Conservation (phyloP, 176 grass and related monocot genomes). For the Aegilops tauschii region DNA sequence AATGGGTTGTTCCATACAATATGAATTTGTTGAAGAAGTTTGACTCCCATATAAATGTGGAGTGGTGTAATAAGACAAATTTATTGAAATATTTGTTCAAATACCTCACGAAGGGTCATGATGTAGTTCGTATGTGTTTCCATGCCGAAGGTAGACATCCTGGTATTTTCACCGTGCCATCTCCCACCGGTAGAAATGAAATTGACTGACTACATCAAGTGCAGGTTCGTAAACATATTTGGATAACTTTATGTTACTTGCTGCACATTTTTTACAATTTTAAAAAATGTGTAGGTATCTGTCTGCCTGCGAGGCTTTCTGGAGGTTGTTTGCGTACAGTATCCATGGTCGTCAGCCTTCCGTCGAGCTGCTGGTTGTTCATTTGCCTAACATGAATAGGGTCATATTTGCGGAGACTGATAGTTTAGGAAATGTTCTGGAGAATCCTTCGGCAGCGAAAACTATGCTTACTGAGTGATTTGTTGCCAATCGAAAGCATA, state of each 20-base stretch:
- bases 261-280: too few species aligned
- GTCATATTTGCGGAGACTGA: too few species aligned
- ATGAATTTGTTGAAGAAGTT: neutral
- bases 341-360: neutral
- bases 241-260: too few species aligned
- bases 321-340: neutral
- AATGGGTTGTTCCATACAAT: neutral
- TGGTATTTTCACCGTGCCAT: neutral
- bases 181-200: neutral
- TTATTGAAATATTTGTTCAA: too few species aligned
- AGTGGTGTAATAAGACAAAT: neutral
- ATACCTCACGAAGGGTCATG: neutral
- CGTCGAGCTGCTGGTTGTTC: too few species aligned
- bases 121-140: neutral
- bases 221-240: too few species aligned
- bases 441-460: too few species aligned
- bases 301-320: neutral
- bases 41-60: neutral
- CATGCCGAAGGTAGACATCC: fast-evolving
- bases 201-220: neutral
- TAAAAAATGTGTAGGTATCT: neutral
- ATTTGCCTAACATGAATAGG: too few species aligned
- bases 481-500: too few species aligned
- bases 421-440: too few species aligned
- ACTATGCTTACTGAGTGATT: too few species aligned